phyloP scores from a whole-genome alignment of 768 basidiomycete genomes.

The Serendipita vermifera region DNA sequence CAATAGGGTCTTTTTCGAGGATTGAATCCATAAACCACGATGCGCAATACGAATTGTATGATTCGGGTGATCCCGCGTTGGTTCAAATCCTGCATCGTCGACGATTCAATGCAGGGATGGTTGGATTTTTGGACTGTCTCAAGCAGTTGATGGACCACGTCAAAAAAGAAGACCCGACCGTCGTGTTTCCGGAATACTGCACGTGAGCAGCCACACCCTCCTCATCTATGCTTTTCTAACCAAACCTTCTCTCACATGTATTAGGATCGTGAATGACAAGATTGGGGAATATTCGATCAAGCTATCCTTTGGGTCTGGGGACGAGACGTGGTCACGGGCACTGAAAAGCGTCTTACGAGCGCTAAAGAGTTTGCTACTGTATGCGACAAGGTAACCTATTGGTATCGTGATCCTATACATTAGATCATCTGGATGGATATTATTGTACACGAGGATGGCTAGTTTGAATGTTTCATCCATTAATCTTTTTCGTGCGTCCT shows the following conservation, averaged over 20 bases:
- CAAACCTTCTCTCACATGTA: neutral
- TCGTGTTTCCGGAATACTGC: conserved; percentile 63
- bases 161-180: conserved; percentile 50
- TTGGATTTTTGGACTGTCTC: conserved; percentile 88
- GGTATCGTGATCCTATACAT: neutral
- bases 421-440: no score
- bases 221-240: no score
- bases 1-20: conserved; percentile 89
- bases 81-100: conserved; percentile 86
- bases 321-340: conserved; percentile 92
- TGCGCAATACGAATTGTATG: conserved; percentile 79
- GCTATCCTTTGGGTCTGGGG: conserved; percentile 62
- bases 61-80: conserved; percentile 83
- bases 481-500: conserved; percentile 6
- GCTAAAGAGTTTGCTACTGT: conserved; percentile 60
- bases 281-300: conserved; percentile 94
- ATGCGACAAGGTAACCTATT: conserved; percentile 14
- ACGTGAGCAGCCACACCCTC: no score
- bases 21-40: conserved; percentile 65
- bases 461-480: no score
- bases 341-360: conserved; percentile 82
- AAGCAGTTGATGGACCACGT: conserved; percentile 85
- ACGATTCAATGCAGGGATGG: conserved; percentile 92
- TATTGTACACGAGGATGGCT: no score
- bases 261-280: conserved; percentile 81